Conservation (phyloP, 192 early-diverging fungal species). For the Dissophora globulifera region DNA sequence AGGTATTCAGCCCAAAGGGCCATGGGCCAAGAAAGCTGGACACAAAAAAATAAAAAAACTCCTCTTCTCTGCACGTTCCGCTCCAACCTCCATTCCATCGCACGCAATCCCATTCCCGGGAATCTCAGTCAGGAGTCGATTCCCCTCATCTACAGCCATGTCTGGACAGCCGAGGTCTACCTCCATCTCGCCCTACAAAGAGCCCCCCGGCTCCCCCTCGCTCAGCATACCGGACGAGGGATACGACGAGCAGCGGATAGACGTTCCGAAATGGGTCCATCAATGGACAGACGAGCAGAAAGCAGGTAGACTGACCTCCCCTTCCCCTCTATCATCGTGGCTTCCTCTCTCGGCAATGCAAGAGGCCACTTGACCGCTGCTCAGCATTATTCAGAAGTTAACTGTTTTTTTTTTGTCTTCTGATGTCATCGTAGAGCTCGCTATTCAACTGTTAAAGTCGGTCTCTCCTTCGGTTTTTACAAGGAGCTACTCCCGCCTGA, state of each 20-base stretch:
- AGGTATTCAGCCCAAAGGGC: too few species aligned
- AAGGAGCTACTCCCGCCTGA: constrained; percentile 28
- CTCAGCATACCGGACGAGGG: constrained; percentile 48
- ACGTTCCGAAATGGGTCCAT: constrained; percentile 52
- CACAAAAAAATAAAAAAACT: too few species aligned
- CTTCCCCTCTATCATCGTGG: too few species aligned
- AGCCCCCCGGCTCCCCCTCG: constrained; percentile 8
- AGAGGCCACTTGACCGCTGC: too few species aligned
- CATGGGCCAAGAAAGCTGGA: too few species aligned
- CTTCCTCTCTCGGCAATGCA: too few species aligned
- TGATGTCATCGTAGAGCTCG: too few species aligned
- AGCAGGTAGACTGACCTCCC: constrained; percentile 47
- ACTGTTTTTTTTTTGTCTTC: neutral
- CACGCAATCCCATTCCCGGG: neutral
- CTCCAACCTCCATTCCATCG: too few species aligned
- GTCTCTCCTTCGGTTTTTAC: constrained; percentile 48
- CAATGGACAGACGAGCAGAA: constrained; percentile 61
- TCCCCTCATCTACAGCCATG: constrained; percentile 18
- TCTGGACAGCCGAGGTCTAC: constrained; percentile 28
- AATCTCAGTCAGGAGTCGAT: neutral
- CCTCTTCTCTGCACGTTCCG: too few species aligned
- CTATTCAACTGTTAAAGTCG: constrained; percentile 41
- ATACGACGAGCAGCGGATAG: constrained; percentile 56
- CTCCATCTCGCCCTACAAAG: constrained; percentile 18
- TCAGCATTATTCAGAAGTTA: too few species aligned